These are phyloP conservation scores for Colletotrichum sp. DNA, from an alignment of 2,329 filamentous ascomycete genomes.

Conservation along the genomic window DNA sequence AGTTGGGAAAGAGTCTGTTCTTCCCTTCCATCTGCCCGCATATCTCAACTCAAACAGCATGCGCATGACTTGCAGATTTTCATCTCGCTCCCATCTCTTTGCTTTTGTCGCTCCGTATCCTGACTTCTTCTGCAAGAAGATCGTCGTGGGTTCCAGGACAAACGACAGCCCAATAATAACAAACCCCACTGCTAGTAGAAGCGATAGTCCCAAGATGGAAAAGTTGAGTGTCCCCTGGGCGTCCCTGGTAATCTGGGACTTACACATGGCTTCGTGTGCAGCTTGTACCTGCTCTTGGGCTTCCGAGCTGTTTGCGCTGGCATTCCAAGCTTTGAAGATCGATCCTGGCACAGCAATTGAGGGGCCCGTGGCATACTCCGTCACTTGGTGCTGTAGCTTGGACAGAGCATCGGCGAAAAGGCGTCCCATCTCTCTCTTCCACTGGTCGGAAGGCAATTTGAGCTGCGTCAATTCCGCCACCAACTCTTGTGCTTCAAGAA, in stretches of 20 bases:
- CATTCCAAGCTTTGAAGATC: neutral
- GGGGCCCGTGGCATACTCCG: neutral
- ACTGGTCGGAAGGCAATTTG: neutral
- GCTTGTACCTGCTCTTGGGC: neutral
- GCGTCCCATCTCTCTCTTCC: neutral
- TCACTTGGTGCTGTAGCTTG: neutral
- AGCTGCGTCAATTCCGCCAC: neutral
- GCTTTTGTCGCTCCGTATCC: neutral
- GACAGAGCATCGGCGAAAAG: neutral
- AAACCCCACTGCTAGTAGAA: neutral
- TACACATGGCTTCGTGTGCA: neutral
- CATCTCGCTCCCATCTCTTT: slow-evolving; percentile 1
- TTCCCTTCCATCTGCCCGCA: neutral
- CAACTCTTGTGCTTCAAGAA: neutral
- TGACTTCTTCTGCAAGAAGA: neutral
- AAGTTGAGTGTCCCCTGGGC: slow-evolving; percentile 9
- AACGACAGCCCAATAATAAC: neutral
- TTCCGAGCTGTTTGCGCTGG: neutral
- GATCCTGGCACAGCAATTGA: neutral
- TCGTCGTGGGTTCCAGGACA: neutral
- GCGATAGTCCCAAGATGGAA: neutral
- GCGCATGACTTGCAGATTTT: slow-evolving; percentile 6
- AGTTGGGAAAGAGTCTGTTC: neutral
- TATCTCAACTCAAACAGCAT: neutral
- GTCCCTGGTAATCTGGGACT: neutral